Conservation (phyloP, 257 asterid genomes). For the Solanum paucissectum region DNA sequence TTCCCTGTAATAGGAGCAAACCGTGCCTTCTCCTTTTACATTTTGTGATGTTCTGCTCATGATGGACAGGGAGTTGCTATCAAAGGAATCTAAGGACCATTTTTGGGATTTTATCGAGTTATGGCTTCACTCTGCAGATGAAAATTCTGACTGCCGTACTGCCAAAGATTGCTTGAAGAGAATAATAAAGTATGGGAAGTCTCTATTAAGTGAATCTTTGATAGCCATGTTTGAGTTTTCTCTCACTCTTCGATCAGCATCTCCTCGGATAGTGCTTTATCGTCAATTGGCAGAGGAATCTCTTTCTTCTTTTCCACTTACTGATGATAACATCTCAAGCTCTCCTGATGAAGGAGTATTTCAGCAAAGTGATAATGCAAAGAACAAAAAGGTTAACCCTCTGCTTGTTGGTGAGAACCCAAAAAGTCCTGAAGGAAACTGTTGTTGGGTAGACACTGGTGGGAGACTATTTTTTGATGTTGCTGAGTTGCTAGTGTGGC, state of each 20-base stretch:
- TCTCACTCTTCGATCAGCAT: slow-evolving; percentile 92
- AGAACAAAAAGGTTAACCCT: slow-evolving; percentile 30
- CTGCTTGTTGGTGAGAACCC: slow-evolving; percentile 34
- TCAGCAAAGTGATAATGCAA: slow-evolving; percentile 29
- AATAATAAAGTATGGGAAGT: slow-evolving; percentile 56
- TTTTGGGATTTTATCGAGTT: slow-evolving; percentile 87
- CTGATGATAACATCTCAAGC: slow-evolving; percentile 42
- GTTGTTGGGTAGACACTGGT: slow-evolving; percentile 98
- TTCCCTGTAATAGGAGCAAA: neutral
- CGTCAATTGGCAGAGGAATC: slow-evolving; percentile 94
- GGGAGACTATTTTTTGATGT: slow-evolving; percentile 61
- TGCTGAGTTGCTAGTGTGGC: slow-evolving; percentile 59
- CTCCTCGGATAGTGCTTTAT: slow-evolving; percentile 84
- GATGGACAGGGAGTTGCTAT: slow-evolving; percentile 70
- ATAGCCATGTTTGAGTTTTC: slow-evolving; percentile 88
- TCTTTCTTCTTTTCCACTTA: slow-evolving; percentile 78
- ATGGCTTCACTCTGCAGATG: slow-evolving; percentile 50
- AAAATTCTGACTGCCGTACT: slow-evolving; percentile 40
- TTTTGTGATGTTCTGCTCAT: slow-evolving; percentile 4
- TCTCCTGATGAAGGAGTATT: slow-evolving; percentile 26
- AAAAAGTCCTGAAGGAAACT: slow-evolving; percentile 44
- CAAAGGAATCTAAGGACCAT: slow-evolving; percentile 79
- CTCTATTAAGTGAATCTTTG: slow-evolving; percentile 63
- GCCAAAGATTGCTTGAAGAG: slow-evolving; percentile 77
- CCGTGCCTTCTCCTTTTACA: neutral